Percentiles rank a stretch among this genome's conserved stretches.
Conservation (phyloP, 2,329 filamentous ascomycete genomes). For the Thielaviopsis euricoi region DNA sequence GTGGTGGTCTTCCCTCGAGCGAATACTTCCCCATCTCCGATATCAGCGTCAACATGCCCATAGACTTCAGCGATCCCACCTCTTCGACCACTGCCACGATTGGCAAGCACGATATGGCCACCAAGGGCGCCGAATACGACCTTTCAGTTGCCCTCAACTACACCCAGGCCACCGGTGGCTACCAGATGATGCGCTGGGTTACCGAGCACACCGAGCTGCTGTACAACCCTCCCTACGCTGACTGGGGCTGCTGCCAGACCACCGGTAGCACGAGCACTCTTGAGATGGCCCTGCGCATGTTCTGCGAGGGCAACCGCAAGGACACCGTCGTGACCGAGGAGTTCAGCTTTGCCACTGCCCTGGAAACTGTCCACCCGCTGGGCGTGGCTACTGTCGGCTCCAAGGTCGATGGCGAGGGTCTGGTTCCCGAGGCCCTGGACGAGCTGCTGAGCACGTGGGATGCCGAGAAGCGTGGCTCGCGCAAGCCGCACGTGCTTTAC, state of each 20-base stretch:
- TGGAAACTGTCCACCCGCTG: slow-evolving; percentile 39
- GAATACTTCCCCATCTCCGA: slow-evolving; percentile 87
- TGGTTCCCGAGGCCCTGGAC: slow-evolving; percentile 36
- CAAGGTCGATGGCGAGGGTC: slow-evolving; percentile 34
- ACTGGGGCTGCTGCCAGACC: slow-evolving; percentile 76
- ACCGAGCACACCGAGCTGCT: slow-evolving; percentile 93
- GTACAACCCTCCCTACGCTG: slow-evolving; percentile 69
- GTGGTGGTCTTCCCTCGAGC: slow-evolving; percentile 75
- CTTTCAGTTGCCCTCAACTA: slow-evolving; percentile 87
- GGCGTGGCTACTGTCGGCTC: slow-evolving; percentile 35
- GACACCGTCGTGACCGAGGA: slow-evolving; percentile 77
- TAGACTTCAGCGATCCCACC: slow-evolving; percentile 55
- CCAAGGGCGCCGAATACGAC: slow-evolving; percentile 35
- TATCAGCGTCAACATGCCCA: slow-evolving; percentile 46
- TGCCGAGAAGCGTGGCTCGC: slow-evolving; percentile 23
- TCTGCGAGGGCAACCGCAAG: slow-evolving; percentile 50
- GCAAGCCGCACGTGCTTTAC: slow-evolving; percentile 40
- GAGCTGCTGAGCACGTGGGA: slow-evolving; percentile 35
- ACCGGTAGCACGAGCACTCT: slow-evolving; percentile 75
- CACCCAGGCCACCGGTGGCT: slow-evolving; percentile 68
- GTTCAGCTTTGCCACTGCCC: slow-evolving; percentile 69
- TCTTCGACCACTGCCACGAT: slow-evolving; percentile 44
- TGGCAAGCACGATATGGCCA: slow-evolving; percentile 58
- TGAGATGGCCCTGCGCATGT: slow-evolving; percentile 70
- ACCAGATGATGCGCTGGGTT: slow-evolving; percentile 76